Percentiles rank a stretch among this genome's conserved stretches.
phyloP scores from a whole-genome alignment of 495 filamentous ascomycete species.

The Penicillium canariense region DNA sequence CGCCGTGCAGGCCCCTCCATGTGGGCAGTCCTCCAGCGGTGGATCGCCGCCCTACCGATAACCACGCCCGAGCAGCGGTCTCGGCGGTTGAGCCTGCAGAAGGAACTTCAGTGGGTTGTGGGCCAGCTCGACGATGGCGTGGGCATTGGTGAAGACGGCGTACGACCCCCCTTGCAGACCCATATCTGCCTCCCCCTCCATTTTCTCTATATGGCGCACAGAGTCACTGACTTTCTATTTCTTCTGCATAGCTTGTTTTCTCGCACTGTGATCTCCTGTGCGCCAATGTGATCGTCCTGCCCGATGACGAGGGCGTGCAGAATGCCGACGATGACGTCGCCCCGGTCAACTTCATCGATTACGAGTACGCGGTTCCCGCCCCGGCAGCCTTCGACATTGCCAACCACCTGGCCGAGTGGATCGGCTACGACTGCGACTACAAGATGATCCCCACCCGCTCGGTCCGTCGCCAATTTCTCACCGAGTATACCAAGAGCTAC shows the following conservation, averaged over 20 bases:
- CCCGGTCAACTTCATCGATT: constrained; percentile 90
- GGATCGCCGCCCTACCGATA: constrained; percentile 82
- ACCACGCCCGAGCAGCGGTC: constrained; percentile 61
- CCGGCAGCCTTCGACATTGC: constrained; percentile 97
- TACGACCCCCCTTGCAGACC: constrained; percentile 39
- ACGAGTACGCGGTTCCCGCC: constrained; percentile 92
- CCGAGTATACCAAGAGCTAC: constrained; percentile 68
- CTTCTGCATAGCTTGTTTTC: constrained; percentile 69
- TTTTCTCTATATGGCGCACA: not conserved
- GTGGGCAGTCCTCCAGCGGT: constrained; percentile 94
- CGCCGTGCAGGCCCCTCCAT: constrained; percentile 70
- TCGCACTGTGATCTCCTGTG: constrained; percentile 92
- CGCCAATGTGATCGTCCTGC: constrained; percentile 91
- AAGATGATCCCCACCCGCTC: constrained; percentile 74
- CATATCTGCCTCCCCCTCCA: not conserved
- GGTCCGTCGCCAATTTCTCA: constrained; percentile 77
- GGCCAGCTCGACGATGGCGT: constrained; percentile 68
- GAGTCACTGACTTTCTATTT: constrained; percentile 13
- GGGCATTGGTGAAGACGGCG: constrained; percentile 69
- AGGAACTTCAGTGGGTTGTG: constrained; percentile 68
- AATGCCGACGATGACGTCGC: constrained; percentile 34
- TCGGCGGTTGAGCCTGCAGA: constrained; percentile 66
- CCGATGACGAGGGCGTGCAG: constrained; percentile 34
- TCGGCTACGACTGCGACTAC: constrained; percentile 92
- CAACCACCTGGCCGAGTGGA: constrained; percentile 99